These are phyloP conservation scores for Pythium aphanidermatum DNA, from an alignment of 352 stramenopile species.

Conservation along the genomic window DNA sequence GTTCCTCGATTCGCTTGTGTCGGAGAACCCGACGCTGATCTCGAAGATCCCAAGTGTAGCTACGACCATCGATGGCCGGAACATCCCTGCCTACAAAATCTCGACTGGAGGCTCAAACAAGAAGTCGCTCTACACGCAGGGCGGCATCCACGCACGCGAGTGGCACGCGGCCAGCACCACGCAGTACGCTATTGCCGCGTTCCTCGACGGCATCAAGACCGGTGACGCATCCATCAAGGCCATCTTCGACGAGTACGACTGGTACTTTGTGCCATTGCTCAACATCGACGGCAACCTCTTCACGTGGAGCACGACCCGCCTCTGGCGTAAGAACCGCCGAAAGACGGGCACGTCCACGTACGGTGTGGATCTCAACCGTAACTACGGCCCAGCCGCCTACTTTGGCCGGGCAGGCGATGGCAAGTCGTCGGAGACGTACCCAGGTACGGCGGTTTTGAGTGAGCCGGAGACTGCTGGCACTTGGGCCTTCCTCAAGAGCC, in stretches of 20 bases:
- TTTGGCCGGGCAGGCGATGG: conserved; percentile 17
- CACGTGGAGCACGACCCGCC: conserved; percentile 17
- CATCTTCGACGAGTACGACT: conserved; percentile 22
- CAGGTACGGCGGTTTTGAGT: conserved; percentile 17
- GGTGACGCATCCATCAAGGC: conserved; percentile 11
- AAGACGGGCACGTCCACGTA: neutral
- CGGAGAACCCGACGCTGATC: conserved; percentile 14
- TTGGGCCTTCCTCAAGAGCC: conserved; percentile 7
- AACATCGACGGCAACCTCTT: conserved; percentile 22
- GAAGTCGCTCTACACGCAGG: conserved; percentile 19
- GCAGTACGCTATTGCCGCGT: conserved; percentile 11
- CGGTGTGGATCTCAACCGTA: conserved; percentile 28
- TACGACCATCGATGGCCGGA: conserved; percentile 11
- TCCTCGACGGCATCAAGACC: conserved; percentile 13
- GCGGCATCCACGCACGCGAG: conserved; percentile 21
- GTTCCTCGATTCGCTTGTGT: conserved; percentile 16
- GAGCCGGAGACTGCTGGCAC: conserved; percentile 18
- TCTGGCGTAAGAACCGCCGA: conserved; percentile 25
- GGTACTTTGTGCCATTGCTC: conserved; percentile 23
- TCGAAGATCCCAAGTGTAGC: conserved; percentile 15
- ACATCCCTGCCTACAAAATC: conserved; percentile 20
- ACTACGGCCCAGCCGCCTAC: conserved; percentile 20
- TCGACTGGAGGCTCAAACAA: conserved; percentile 7
- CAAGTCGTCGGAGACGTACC: conserved; percentile 21
- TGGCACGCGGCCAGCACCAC: conserved; percentile 15